phyloP scores from a whole-genome alignment of 2,329 filamentous ascomycete genomes.

The Aspergillus latus region DNA sequence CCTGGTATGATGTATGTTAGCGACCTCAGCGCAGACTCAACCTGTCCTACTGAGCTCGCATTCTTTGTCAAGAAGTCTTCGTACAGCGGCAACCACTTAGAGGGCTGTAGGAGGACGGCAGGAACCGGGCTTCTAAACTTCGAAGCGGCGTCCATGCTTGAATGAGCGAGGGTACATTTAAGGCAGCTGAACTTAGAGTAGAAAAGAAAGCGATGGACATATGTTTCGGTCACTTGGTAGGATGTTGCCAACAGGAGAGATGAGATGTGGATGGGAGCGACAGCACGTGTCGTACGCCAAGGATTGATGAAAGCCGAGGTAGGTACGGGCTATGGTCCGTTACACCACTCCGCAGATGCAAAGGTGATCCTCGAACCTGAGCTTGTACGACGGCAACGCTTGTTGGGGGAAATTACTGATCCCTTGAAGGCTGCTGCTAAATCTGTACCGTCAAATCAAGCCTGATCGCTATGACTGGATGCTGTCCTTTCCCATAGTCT shows the following conservation, averaged over 20 bases:
- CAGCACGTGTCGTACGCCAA: slow-evolving; percentile 33
- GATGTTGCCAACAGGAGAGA: not conserved
- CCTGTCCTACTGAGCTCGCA: slow-evolving; percentile 86
- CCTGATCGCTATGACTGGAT: not conserved
- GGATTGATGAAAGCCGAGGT: slow-evolving; percentile 27
- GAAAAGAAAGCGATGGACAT: not conserved
- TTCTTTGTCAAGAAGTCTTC: slow-evolving; percentile 91
- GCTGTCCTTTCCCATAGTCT: not conserved
- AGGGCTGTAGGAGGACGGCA: slow-evolving; percentile 35
- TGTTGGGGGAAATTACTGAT: too few relatives aligned
- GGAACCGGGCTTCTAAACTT: slow-evolving; percentile 31
- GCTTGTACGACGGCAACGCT: too few relatives aligned
- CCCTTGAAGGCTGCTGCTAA: too few relatives aligned
- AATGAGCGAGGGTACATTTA: not conserved
- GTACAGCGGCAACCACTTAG: slow-evolving; percentile 42
- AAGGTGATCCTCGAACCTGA: too few relatives aligned
- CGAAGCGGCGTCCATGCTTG: slow-evolving; percentile 34
- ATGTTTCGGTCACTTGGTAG: not conserved
- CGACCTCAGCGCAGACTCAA: slow-evolving; percentile 88
- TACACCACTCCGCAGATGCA: too few relatives aligned
- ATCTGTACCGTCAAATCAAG: not conserved
- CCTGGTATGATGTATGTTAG: slow-evolving; percentile 95
- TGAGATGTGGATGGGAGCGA: slow-evolving; percentile 8
- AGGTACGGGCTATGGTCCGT: not conserved
- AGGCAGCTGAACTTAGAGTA: not conserved